Conservation (phyloP, 768 basidiomycete genomes). For the Panaeolus papilionaceus region DNA sequence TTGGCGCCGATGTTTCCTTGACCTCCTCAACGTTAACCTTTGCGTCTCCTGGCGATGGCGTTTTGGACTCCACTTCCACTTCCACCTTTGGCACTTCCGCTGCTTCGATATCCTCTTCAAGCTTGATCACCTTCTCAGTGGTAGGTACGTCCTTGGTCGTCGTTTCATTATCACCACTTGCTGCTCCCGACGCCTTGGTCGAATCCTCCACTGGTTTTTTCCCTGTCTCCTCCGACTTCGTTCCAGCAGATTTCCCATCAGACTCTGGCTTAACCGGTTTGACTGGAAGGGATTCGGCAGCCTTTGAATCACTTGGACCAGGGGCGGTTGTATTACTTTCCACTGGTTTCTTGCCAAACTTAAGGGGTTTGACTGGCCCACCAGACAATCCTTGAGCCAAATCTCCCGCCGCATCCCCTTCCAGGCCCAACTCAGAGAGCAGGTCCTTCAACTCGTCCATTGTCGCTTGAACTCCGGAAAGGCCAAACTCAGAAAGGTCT, state of each 20-base stretch:
- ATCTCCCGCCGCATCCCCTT: constrained; percentile 78
- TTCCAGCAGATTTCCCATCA: constrained; percentile 4
- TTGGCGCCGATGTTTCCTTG: neutral
- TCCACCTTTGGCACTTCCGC: neutral
- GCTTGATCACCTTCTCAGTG: constrained; percentile 5
- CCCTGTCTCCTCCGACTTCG: neutral
- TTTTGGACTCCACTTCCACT: constrained; percentile 1
- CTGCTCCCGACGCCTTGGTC: neutral
- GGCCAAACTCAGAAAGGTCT: constrained; percentile 70
- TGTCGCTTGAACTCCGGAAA: constrained; percentile 81
- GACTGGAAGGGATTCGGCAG: neutral
- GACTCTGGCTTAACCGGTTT: neutral
- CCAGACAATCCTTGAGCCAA: constrained; percentile 66
- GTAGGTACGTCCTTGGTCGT: neutral
- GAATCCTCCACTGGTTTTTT: neutral
- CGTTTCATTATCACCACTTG: neutral
- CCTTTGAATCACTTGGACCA: neutral
- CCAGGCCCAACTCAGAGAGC: constrained; percentile 77
- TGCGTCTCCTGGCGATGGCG: neutral
- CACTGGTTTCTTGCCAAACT: constrained; percentile 16
- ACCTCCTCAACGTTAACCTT: neutral
- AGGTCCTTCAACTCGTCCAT: constrained; percentile 75
- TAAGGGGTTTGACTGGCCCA: constrained; percentile 31
- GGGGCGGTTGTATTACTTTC: neutral
- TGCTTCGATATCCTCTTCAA: neutral